Percentiles rank a stretch among this genome's conserved stretches.
These are phyloP conservation scores for Bassia scoparia DNA, from an alignment of 148 eudicot genomes.

Conservation along the genomic window DNA sequence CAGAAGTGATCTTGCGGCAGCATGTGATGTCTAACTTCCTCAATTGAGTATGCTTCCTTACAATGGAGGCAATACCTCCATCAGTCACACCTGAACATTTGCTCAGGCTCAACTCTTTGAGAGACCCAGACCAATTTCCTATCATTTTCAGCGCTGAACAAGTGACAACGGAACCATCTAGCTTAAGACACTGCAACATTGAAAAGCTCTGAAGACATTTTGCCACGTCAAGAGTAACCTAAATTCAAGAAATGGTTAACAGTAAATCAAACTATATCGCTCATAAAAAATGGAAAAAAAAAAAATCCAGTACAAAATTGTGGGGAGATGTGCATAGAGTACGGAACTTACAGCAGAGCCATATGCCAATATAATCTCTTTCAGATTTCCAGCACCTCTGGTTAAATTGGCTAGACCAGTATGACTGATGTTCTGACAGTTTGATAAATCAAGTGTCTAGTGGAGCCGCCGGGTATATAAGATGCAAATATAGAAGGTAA, in stretches of 20 bases:
- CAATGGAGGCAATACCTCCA: slow-evolving; percentile 59
- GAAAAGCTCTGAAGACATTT: slow-evolving; percentile 57
- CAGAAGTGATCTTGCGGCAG: slow-evolving; percentile 66
- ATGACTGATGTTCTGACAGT: slow-evolving; percentile 61
- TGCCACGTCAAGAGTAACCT: slow-evolving; percentile 67
- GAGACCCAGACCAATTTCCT: slow-evolving; percentile 53
- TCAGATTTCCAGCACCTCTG: slow-evolving; percentile 41
- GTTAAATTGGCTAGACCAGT: slow-evolving; percentile 54
- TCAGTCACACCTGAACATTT: slow-evolving; percentile 82
- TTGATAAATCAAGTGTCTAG: slow-evolving; percentile 71
- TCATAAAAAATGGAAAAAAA: background rate
- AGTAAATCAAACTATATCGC: background rate
- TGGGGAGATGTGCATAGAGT: background rate
- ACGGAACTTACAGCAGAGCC: slow-evolving; percentile 54
- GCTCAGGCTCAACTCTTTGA: slow-evolving; percentile 67
- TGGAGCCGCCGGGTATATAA: background rate
- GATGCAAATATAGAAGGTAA: background rate
- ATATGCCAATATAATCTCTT: slow-evolving; percentile 49
- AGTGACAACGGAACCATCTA: slow-evolving; percentile 70
- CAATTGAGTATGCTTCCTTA: slow-evolving; percentile 52
- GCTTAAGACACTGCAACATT: slow-evolving; percentile 47
- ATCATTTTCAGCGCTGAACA: slow-evolving; percentile 66
- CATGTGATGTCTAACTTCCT: slow-evolving; percentile 70
- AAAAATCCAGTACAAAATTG: background rate
- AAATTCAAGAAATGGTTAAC: slow-evolving; percentile 6